A percentile compares a stretch with the other conserved stretches of the same genome.
These are phyloP conservation scores for Ophiostoma populinum DNA, from an alignment of 2,329 filamentous ascomycete genomes.

Conservation along the genomic window DNA sequence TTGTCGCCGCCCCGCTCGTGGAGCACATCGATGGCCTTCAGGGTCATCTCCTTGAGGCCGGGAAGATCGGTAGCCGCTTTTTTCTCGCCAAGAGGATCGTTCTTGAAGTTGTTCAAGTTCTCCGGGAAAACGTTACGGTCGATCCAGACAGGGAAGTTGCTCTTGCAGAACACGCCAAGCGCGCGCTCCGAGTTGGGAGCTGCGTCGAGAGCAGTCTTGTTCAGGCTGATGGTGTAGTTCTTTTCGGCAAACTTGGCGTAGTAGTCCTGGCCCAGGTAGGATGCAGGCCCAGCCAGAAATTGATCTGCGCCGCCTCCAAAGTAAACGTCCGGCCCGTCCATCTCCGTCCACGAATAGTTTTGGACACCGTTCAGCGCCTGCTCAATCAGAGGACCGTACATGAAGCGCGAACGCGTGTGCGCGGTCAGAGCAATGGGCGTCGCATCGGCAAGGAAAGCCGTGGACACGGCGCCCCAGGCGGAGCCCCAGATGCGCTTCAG, in stretches of 20 bases:
- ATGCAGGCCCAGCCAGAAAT: conserved; percentile 48
- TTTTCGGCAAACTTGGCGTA: conserved; percentile 59
- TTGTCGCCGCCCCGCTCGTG: conserved; percentile 45
- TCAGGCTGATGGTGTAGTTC: conserved; percentile 54
- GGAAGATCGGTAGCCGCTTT: conserved; percentile 56
- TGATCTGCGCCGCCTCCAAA: conserved; percentile 73
- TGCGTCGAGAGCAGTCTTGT: conserved; percentile 52
- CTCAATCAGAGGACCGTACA: conserved; percentile 58
- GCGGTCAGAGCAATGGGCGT: conserved; percentile 60
- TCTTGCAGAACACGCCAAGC: conserved; percentile 61
- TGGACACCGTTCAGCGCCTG: conserved; percentile 57
- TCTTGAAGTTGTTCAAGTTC: conserved; percentile 48
- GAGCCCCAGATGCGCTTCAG: conserved; percentile 50
- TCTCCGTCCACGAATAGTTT: conserved; percentile 69
- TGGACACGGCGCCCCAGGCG: conserved; percentile 52
- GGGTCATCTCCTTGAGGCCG: conserved; percentile 75
- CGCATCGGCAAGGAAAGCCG: conserved; percentile 67
- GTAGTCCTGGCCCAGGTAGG: conserved; percentile 58
- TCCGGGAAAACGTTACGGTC: conserved; percentile 66
- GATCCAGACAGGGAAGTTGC: conserved; percentile 68
- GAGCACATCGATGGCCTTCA: conserved; percentile 74
- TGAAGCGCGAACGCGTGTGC: conserved; percentile 52
- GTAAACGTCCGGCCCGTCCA: conserved; percentile 59
- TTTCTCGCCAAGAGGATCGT: conserved; percentile 50
- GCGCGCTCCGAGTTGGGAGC: conserved; percentile 42